Conservation (phyloP, 176 grass and related monocot species). For the Paspalum vaginatum region DNA sequence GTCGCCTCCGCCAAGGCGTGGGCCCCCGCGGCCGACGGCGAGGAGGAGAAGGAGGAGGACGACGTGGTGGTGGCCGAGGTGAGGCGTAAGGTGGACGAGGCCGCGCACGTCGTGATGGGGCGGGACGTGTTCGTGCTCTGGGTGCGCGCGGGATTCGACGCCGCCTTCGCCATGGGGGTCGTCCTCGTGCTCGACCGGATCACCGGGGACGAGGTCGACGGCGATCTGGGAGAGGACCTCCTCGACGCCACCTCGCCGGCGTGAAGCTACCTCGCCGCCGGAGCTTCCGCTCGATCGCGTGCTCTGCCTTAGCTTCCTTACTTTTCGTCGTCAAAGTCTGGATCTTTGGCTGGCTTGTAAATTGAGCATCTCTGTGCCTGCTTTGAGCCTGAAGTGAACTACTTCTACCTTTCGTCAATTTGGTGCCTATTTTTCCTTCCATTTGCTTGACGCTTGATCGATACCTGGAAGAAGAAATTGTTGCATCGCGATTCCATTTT, state of each 20-base stretch:
- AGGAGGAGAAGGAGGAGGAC: background rate
- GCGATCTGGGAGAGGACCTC: conserved; percentile 12
- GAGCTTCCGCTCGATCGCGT: background rate
- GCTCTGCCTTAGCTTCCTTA: background rate
- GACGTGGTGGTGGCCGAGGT: conserved; percentile 70
- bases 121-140: conserved; percentile 87
- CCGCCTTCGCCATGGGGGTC: conserved; percentile 85
- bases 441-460: background rate
- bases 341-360: background rate
- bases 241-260: conserved; percentile 39
- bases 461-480: background rate
- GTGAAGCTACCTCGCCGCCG: background rate
- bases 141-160: conserved; percentile 64
- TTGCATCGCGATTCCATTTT: background rate
- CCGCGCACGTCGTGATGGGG: conserved; percentile 66
- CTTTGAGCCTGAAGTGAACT: conserved; percentile 27
- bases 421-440: background rate
- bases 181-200: conserved; percentile 89
- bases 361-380: conserved; percentile 13
- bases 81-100: conserved; percentile 81
- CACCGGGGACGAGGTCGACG: conserved; percentile 58
- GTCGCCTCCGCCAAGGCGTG: conserved; percentile 36
- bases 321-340: background rate
- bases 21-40: background rate
- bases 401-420: background rate